phyloP scores from a whole-genome alignment of 495 filamentous ascomycete species.

The Mytilinidion resinicola region DNA sequence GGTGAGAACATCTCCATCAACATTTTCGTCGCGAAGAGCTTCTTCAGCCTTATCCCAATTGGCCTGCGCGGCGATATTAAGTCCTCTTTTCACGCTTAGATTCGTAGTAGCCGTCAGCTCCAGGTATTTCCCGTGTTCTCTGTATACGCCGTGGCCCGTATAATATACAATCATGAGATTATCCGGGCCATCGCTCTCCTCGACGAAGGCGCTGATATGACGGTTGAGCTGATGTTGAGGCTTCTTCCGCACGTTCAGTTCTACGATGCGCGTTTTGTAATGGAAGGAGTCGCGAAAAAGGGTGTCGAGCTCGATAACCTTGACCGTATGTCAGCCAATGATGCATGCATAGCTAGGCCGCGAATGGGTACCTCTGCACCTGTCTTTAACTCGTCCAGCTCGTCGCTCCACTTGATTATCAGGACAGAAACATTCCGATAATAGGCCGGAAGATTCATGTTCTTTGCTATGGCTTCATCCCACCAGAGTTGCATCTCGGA shows the following conservation, averaged over 20 bases:
- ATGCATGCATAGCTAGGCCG: not conserved
- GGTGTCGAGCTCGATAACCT: slow-evolving; percentile 13
- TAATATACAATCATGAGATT: slow-evolving; percentile 33
- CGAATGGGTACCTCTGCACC: slow-evolving; percentile 10
- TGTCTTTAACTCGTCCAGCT: slow-evolving; percentile 23
- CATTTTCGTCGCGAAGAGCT: slow-evolving; percentile 9
- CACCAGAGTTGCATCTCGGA: slow-evolving; percentile 11
- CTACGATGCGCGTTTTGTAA: slow-evolving; percentile 10
- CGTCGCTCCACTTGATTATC: slow-evolving; percentile 28
- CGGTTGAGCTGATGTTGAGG: slow-evolving; percentile 22
- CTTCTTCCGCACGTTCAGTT: slow-evolving; percentile 8
- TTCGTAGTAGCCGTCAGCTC: slow-evolving; percentile 11
- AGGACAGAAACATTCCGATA: slow-evolving; percentile 29
- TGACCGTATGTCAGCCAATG: slow-evolving; percentile 4
- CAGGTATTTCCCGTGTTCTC: slow-evolving; percentile 7
- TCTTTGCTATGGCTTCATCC: slow-evolving; percentile 7
- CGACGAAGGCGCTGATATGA: slow-evolving; percentile 13
- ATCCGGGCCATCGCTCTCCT: slow-evolving; percentile 23
- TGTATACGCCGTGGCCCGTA: slow-evolving; percentile 26
- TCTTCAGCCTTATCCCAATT: slow-evolving; percentile 27
- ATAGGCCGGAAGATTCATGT: slow-evolving; percentile 21
- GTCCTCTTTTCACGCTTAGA: not conserved
- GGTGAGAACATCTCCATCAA: slow-evolving; percentile 23
- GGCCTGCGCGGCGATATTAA: slow-evolving; percentile 7
- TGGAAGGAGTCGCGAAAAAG: slow-evolving; percentile 6